A percentile compares a stretch with the other conserved stretches of the same genome.
Conservation (phyloP, 2,329 filamentous ascomycete species). For the Taxawa tesnikishii region DNA sequence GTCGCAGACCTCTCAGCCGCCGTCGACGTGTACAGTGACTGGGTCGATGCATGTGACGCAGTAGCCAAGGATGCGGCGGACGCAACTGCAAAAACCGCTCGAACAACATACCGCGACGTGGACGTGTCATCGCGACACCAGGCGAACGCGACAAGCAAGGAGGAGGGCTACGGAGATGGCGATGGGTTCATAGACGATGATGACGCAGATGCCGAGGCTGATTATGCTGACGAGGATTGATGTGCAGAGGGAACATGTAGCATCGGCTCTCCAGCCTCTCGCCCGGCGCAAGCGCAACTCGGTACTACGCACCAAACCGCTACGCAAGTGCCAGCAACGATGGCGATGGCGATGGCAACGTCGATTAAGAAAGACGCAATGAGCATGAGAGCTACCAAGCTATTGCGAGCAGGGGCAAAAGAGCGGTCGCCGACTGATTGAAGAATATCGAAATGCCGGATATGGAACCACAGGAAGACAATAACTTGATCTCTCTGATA, state of each 20-base stretch:
- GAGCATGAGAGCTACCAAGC: too few species aligned
- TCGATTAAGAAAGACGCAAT: too few species aligned
- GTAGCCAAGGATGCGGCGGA: slow-evolving; percentile 46
- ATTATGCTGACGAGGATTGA: slow-evolving; percentile 17
- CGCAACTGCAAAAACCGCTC: slow-evolving; percentile 9
- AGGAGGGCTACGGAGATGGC: slow-evolving; percentile 18
- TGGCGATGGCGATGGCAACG: too few species aligned
- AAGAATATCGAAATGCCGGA: too few species aligned
- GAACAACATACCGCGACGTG: slow-evolving; percentile 5
- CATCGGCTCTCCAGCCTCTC: background rate
- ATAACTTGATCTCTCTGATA: too few species aligned
- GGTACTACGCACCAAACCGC: too few species aligned
- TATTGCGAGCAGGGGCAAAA: too few species aligned
- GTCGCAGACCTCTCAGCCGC: slow-evolving; percentile 76
- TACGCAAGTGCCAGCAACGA: too few species aligned
- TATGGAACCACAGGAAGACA: too few species aligned
- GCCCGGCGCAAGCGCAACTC: too few species aligned
- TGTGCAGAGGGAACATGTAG: background rate
- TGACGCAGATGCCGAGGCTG: slow-evolving; percentile 20
- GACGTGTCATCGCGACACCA: slow-evolving; percentile 8
- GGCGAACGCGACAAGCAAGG: slow-evolving; percentile 7
- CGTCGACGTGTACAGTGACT: slow-evolving; percentile 94
- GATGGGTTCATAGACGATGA: slow-evolving; percentile 23
- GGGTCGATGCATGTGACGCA: slow-evolving; percentile 86
- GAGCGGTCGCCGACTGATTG: too few species aligned